Percentiles rank a stretch among this genome's conserved stretches.
These are phyloP conservation scores for Punctularia strigosozonata DNA, from an alignment of 768 basidiomycete species.

Conservation along the genomic window DNA sequence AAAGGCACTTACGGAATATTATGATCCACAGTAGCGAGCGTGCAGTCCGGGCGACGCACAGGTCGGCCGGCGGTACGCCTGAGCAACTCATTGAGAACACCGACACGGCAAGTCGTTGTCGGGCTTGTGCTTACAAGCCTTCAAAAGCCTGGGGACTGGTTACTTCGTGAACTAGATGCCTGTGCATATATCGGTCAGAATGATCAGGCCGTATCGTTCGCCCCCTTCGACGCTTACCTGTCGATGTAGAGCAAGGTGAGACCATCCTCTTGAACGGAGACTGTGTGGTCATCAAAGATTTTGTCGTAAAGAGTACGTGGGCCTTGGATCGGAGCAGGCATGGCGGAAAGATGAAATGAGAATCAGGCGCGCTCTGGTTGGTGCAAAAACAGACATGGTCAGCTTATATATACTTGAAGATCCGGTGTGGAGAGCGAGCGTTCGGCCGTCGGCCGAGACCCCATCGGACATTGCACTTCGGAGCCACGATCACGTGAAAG, in stretches of 20 bases:
- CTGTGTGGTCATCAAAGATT: constrained; percentile 95
- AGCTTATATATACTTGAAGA: too few relatives aligned
- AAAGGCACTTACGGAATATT: constrained; percentile 30
- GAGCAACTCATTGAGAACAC: neutral
- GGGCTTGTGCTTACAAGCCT: constrained; percentile 26
- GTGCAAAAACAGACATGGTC: too few relatives aligned
- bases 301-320: constrained; percentile 95
- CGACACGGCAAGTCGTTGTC: neutral
- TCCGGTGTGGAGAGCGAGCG: too few relatives aligned
- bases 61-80: constrained; percentile 38
- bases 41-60: constrained; percentile 55
- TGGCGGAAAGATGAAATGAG: constrained; percentile 13
- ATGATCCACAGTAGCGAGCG: constrained; percentile 51
- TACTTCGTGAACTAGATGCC: constrained; percentile 53
- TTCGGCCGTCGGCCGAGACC: too few relatives aligned
- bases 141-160: constrained; percentile 55
- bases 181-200: constrained; percentile 11
- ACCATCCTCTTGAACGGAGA: constrained; percentile 70
- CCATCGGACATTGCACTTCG: too few relatives aligned
- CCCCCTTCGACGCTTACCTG: constrained; percentile 25
- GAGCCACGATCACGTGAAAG: too few relatives aligned
- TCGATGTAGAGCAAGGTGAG: constrained; percentile 70
- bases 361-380: too few relatives aligned
- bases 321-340: constrained; percentile 42
- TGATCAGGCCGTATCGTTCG: too few relatives aligned